Base-by-base conservation (phyloP, 2,329 filamentous ascomycete genomes). In the Hypomyces rosellus region DNA sequence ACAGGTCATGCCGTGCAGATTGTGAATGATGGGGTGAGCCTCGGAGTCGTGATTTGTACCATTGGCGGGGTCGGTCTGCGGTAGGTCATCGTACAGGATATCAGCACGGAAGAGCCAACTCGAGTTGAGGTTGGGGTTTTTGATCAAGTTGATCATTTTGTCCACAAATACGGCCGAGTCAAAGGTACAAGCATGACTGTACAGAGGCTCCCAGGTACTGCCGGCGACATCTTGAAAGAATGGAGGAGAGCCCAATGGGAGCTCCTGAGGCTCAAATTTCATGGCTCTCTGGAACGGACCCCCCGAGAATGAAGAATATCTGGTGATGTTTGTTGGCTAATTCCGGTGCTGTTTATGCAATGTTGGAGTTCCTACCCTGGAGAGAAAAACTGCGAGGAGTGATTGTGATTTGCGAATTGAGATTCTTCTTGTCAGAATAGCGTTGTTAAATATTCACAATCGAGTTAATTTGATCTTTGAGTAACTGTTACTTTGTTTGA, bases 51-150 rank as follows among this genome's bases (percentile, higher is more conserved):
- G 14, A 3, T 42, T 15, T 11, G 30, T 30, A 15, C 5, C 42
- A 15, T 7, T n/a, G 22, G 20, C 15, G 30, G 42, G 22, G 50
- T 46, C 34, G 30, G 49, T 46, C 33, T 43, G 38, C 14, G 60
- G 43, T 59, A 57, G 50, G 42, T 46, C 30, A 30, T 65, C 60
- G 44, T 63, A 76, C 22, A 87, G 74, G 22, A 92, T 82, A 60
- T 93, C 88, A 43, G 88, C 88, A 30, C 88, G 81, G 60, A 90
- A 88, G 1, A 93, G 74, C 76, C 86, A 87, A 14, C 78, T 82
- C 0, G 86, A 88, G 56, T 89, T 89, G 66, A 89, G 74, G 57
- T 93, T 92, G 1, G 88, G 88, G 60, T 92, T 91, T 57, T 78
- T 78, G 56, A 92, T 79, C 50, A 91, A 72, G 60, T 91, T 89